phyloP scores from a whole-genome alignment of 768 basidiomycete genomes.

The Candolleomyces aberdarensis region DNA sequence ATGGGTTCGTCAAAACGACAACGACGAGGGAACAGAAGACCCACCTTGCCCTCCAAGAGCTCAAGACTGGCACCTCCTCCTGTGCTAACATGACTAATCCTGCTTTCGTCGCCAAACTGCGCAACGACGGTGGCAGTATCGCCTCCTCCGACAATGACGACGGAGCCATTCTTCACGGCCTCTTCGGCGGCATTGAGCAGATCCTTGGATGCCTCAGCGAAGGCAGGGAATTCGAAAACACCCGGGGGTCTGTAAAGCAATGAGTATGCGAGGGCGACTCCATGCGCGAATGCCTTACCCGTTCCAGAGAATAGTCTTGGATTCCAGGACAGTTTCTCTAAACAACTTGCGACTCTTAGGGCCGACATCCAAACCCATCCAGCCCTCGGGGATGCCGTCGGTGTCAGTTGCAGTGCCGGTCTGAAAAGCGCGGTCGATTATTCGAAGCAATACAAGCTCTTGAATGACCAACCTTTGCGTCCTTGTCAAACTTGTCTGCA shows the following conservation, averaged over 20 bases:
- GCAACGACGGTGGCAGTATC: conserved; percentile 96
- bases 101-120: conserved; percentile 79
- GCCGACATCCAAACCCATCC: conserved; percentile 95
- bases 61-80: conserved; percentile 94
- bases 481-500: conserved; percentile 92
- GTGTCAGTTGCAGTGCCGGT: conserved; percentile 72
- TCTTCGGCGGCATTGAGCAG: conserved; percentile 85
- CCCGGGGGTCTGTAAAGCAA: conserved; percentile 73
- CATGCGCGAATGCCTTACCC: conserved; percentile 46
- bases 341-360: conserved; percentile 80
- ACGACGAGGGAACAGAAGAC: neutral
- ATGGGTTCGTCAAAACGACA: conserved; percentile 9
- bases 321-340: conserved; percentile 72
- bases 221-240: conserved; percentile 95
- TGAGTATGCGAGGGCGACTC: neutral
- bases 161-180: conserved; percentile 81
- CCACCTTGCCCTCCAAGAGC: conserved; percentile 95
- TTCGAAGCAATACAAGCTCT: neutral
- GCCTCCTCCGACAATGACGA: conserved; percentile 94
- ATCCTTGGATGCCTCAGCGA: conserved; percentile 79
- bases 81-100: conserved; percentile 94
- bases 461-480: conserved; percentile 58
- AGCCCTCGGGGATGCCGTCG: conserved; percentile 87
- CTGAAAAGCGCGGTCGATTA: conserved; percentile 31
- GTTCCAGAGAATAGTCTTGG: conserved; percentile 98